A percentile compares a stretch with the other conserved stretches of the same genome.
Conservation (phyloP, 768 basidiomycete genomes). For the Lentinula boryana region DNA sequence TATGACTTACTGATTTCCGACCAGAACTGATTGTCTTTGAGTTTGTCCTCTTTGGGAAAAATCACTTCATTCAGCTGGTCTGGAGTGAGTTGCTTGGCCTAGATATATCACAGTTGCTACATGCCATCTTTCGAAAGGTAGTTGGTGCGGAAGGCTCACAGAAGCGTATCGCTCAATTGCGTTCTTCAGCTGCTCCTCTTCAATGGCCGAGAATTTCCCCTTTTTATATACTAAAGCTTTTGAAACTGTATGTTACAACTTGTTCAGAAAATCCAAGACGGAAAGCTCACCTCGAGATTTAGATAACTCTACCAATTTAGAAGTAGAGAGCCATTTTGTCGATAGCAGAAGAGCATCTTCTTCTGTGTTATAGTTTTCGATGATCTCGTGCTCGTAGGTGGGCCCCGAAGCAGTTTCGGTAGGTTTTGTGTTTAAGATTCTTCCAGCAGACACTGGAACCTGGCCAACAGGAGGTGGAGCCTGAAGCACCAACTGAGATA, state of each 20-base stretch:
- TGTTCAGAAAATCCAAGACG: not conserved
- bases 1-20: slow-evolving; percentile 62
- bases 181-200: slow-evolving; percentile 56
- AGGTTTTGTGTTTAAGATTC: slow-evolving; percentile 31
- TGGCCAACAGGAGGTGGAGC: slow-evolving; percentile 31
- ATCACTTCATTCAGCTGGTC: slow-evolving; percentile 59
- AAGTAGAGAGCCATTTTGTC: slow-evolving; percentile 72
- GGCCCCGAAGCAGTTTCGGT: slow-evolving; percentile 16
- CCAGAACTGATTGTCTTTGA: slow-evolving; percentile 69
- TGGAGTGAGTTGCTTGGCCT: slow-evolving; percentile 48
- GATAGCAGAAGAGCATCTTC: slow-evolving; percentile 67
- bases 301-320: slow-evolving; percentile 63
- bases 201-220: slow-evolving; percentile 79
- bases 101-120: not conserved
- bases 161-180: slow-evolving; percentile 61
- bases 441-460: slow-evolving; percentile 34
- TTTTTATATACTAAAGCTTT: slow-evolving; percentile 82
- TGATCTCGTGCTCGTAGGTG: slow-evolving; percentile 23
- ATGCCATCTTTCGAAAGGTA: not conserved
- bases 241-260: slow-evolving; percentile 1
- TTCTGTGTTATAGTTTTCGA: slow-evolving; percentile 35
- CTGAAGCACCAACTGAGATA: slow-evolving; percentile 14
- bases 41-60: slow-evolving; percentile 59
- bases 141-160: slow-evolving; percentile 32
- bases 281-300: slow-evolving; percentile 50